phyloP scores from a whole-genome alignment of 1,284 basidiomycete species.

The Fistulinella staudtii region DNA sequence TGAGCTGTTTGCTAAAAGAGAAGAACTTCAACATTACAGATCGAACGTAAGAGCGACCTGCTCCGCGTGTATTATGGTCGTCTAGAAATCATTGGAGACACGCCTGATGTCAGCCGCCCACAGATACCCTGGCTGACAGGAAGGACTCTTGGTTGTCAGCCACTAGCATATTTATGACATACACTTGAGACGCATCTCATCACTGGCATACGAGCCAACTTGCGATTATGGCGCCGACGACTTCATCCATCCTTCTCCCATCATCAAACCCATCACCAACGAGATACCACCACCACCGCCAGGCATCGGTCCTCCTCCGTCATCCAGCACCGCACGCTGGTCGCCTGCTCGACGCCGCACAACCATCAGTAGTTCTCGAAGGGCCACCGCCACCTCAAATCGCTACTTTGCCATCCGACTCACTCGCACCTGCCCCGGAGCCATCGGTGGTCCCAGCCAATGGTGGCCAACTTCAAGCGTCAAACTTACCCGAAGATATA shows the following conservation, averaged over 20 bases:
- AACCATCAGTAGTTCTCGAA: slow-evolving; percentile 10
- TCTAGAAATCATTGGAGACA: too few species aligned
- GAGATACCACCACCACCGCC: slow-evolving; percentile 15
- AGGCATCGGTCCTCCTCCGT: slow-evolving; percentile 2
- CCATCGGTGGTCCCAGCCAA: slow-evolving; percentile 7
- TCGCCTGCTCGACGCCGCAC: slow-evolving; percentile 1
- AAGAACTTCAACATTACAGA: too few species aligned
- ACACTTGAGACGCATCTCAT: slow-evolving; percentile 1
- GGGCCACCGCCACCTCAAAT: slow-evolving; percentile 3
- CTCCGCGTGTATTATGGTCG: too few species aligned
- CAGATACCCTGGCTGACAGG: slow-evolving; percentile 18
- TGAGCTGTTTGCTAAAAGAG: too few species aligned
- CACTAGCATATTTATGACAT: slow-evolving; percentile 27
- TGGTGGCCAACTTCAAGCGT: slow-evolving; percentile 4
- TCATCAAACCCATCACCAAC: neutral
- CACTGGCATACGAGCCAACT: neutral
- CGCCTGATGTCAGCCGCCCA: slow-evolving; percentile 24
- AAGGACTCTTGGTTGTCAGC: slow-evolving; percentile 19
- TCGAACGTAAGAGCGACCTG: too few species aligned
- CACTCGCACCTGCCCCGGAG: slow-evolving; percentile 4
- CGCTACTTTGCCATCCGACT: slow-evolving; percentile 7
- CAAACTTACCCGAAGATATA: slow-evolving; percentile 7
- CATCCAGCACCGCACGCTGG: slow-evolving; percentile 3
- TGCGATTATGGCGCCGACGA: slow-evolving; percentile 23
- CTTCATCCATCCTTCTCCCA: slow-evolving; percentile 4